Conservation (phyloP, 2,329 filamentous ascomycete species). For the Onygenales sp. region DNA sequence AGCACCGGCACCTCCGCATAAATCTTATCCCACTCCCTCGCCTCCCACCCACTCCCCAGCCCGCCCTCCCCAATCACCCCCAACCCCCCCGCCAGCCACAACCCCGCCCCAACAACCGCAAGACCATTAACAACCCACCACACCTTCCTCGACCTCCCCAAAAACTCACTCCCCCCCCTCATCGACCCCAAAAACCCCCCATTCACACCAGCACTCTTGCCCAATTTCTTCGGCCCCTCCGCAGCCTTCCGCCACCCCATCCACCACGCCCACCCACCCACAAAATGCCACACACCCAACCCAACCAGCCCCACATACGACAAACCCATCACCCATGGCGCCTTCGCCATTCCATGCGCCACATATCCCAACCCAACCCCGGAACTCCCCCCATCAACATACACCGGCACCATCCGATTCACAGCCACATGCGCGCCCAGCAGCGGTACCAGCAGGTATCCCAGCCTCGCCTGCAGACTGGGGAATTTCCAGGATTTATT, state of each 20-base stretch:
- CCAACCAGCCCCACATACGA: conserved; percentile 62
- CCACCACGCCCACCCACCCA: conserved; percentile 82
- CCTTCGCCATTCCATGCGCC: conserved; percentile 70
- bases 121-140: conserved; percentile 64
- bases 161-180: conserved; percentile 41
- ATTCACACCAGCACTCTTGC: conserved; percentile 20
- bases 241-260: conserved; percentile 37
- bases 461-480: conserved; percentile 60
- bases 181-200: conserved; percentile 27
- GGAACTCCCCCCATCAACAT: conserved; percentile 74
- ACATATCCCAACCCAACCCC: conserved; percentile 77
- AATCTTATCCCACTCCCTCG: conserved; percentile 67
- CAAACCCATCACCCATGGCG: conserved; percentile 55
- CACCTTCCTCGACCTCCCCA: conserved; percentile 49
- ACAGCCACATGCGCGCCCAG: conserved; percentile 63
- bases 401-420: conserved; percentile 66
- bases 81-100: conserved; percentile 78
- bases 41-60: conserved; percentile 65
- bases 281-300: conserved; percentile 64
- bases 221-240: conserved; percentile 17
- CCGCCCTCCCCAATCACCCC: conserved; percentile 69
- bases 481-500: conserved; percentile 57
- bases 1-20: conserved; percentile 53
- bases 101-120: conserved; percentile 45
- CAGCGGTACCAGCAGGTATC: conserved; percentile 59